Evolutionary conservation across 495 filamentous ascomycete species (phyloP).

Genomic region (Zalerion maritima): DNA sequence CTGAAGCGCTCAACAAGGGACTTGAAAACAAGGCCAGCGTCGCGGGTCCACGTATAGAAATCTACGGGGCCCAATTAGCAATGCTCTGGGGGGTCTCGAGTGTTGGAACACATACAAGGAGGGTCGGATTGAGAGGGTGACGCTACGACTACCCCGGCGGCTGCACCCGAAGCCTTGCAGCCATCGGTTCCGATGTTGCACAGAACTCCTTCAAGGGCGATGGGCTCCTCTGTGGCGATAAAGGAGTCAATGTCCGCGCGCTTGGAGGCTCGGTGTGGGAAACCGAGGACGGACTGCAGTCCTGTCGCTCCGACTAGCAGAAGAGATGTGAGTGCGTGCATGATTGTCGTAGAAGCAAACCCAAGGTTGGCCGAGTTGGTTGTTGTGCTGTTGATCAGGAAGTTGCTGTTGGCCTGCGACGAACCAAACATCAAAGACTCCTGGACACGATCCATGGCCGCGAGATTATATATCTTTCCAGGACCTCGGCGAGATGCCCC

Average conservation of each 20-base stretch:
- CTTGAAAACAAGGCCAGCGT: slow-evolving; percentile 41
- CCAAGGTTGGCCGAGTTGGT: too few species aligned
- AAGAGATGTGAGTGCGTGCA: too few species aligned
- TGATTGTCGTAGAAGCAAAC: too few species aligned
- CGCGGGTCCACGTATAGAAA: slow-evolving; percentile 47
- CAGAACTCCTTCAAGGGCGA: slow-evolving; percentile 36
- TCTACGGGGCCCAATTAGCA: slow-evolving; percentile 17
- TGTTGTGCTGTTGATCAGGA: too few species aligned
- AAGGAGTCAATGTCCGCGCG: slow-evolving; percentile 42
- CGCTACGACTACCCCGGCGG: slow-evolving; percentile 44
- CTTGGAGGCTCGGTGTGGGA: too few species aligned
- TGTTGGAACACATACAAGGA: slow-evolving; percentile 35
- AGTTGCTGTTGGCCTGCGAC: too few species aligned
- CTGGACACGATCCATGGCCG: too few species aligned
- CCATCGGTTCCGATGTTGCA: slow-evolving; percentile 47
- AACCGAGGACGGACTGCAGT: too few species aligned
- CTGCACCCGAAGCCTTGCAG: slow-evolving; percentile 27
- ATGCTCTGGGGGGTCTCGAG: background rate
- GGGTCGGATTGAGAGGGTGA: slow-evolving; percentile 43
- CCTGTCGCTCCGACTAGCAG: too few species aligned
- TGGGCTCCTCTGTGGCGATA: slow-evolving; percentile 38
- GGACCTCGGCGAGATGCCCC: too few species aligned
- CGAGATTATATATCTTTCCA: too few species aligned
- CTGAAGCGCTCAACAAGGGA: slow-evolving; percentile 37
- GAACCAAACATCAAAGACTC: too few species aligned